Conservation (phyloP, 1,284 basidiomycete genomes). For the Leucoagaricus sp. region DNA sequence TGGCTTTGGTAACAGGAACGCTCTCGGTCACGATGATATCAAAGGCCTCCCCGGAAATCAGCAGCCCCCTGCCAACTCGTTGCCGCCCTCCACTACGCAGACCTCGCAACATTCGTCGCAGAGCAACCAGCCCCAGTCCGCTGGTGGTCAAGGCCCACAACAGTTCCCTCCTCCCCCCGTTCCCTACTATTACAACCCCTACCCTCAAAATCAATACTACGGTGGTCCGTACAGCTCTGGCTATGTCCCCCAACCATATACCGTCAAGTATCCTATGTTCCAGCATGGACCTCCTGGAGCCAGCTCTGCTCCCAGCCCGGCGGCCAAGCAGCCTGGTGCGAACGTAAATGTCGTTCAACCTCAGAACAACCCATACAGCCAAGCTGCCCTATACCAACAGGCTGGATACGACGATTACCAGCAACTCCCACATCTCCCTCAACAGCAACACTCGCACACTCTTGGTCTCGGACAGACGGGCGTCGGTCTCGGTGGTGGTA, state of each 20-base stretch:
- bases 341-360: slow-evolving; percentile 49
- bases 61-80: slow-evolving; percentile 46
- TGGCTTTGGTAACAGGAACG: slow-evolving; percentile 60
- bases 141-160: slow-evolving; percentile 59
- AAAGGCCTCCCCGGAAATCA: slow-evolving; percentile 64
- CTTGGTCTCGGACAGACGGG: slow-evolving; percentile 47
- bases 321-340: slow-evolving; percentile 59
- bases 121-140: slow-evolving; percentile 55
- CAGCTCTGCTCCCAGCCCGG: slow-evolving; percentile 60
- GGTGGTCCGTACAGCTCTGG: slow-evolving; percentile 70
- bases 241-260: slow-evolving; percentile 67
- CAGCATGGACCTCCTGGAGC: slow-evolving; percentile 67
- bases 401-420: slow-evolving; percentile 69
- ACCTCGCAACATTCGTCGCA: slow-evolving; percentile 52
- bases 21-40: slow-evolving; percentile 71
- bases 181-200: slow-evolving; percentile 69
- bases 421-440: slow-evolving; percentile 54
- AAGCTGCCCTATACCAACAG: slow-evolving; percentile 61
- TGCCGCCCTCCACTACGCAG: slow-evolving; percentile 54
- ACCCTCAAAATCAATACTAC: slow-evolving; percentile 75
- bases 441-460: slow-evolving; percentile 41
- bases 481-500: slow-evolving; percentile 49
- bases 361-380: slow-evolving; percentile 57
- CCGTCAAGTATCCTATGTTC: slow-evolving; percentile 76
- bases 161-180: slow-evolving; percentile 60